These are phyloP conservation scores for Sarcomyxa edulis DNA, from an alignment of 768 basidiomycete genomes.

Conservation along the genomic window DNA sequence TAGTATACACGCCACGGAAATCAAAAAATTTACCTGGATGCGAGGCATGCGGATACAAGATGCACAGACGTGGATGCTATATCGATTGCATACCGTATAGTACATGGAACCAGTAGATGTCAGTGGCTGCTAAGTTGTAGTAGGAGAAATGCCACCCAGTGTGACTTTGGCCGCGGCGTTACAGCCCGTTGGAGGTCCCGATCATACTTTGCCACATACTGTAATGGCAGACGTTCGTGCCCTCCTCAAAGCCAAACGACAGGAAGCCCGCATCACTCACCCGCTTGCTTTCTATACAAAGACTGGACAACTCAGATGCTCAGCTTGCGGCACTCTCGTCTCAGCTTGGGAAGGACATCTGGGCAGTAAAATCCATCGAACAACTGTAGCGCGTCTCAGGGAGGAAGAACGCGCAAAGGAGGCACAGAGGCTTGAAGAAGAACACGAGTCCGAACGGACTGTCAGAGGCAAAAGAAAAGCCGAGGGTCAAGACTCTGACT, in stretches of 20 bases:
- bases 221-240: constrained; percentile 80
- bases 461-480: constrained; percentile 30
- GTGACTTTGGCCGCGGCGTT: too few relatives aligned
- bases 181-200: too few relatives aligned
- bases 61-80: too few relatives aligned
- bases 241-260: constrained; percentile 77
- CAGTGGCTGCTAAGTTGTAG: too few relatives aligned
- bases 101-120: too few relatives aligned
- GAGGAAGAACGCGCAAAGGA: constrained; percentile 46
- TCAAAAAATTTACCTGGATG: too few relatives aligned
- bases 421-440: constrained; percentile 25
- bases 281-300: constrained; percentile 66
- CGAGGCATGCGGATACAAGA: too few relatives aligned
- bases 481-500: constrained; percentile 20
- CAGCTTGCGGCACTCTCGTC: constrained; percentile 54
- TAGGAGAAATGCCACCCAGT: too few relatives aligned
- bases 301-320: constrained; percentile 65
- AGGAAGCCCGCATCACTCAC: constrained; percentile 68
- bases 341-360: constrained; percentile 87
- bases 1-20: too few relatives aligned
- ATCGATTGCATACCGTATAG: too few relatives aligned
- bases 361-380: constrained; percentile 75
- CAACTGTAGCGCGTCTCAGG: constrained; percentile 51
- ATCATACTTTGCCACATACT: too few relatives aligned
- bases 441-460: constrained; percentile 20